Percentiles rank a stretch among this genome's conserved stretches.
Evolutionary conservation across 2,329 filamentous ascomycete genomes (phyloP).

Genomic region (Ophiocordyceps australis): DNA sequence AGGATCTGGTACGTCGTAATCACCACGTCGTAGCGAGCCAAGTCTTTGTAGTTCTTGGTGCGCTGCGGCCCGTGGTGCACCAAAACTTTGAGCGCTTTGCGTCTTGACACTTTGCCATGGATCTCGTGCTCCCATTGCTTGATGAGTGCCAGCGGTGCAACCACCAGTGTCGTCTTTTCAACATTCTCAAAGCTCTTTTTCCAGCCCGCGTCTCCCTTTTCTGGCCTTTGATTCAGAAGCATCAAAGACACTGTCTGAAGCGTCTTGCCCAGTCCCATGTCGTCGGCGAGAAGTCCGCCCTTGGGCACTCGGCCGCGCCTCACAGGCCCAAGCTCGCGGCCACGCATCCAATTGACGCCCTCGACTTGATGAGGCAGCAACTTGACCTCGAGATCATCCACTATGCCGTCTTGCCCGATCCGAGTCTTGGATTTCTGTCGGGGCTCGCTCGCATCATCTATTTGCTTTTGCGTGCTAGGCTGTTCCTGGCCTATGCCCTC

Average conservation of each 20-base stretch:
- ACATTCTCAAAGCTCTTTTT: constrained; percentile 52
- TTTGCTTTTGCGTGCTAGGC: neutral
- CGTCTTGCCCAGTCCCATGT: constrained; percentile 95
- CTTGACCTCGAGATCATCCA: constrained; percentile 74
- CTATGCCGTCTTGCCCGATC: constrained; percentile 25
- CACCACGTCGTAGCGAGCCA: constrained; percentile 81
- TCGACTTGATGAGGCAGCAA: constrained; percentile 88
- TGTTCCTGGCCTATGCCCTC: constrained; percentile 12
- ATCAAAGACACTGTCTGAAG: constrained; percentile 84
- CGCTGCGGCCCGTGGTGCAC: constrained; percentile 83
- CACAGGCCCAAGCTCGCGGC: constrained; percentile 71
- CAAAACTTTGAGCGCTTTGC: constrained; percentile 58
- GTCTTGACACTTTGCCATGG: constrained; percentile 55
- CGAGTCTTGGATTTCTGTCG: constrained; percentile 4
- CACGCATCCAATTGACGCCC: constrained; percentile 87
- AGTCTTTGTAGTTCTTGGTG: constrained; percentile 57
- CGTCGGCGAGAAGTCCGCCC: constrained; percentile 87
- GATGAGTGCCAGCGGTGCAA: constrained; percentile 85
- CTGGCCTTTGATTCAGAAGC: constrained; percentile 59
- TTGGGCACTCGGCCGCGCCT: constrained; percentile 73
- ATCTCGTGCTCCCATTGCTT: constrained; percentile 96
- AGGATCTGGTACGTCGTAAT: constrained; percentile 95
- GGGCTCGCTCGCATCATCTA: constrained; percentile 4
- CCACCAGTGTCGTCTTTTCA: constrained; percentile 70
- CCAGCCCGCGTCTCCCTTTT: constrained; percentile 35